Base-by-base conservation (phyloP, 129 eudicot genomes). In the Flaveria ramosissima region DNA sequence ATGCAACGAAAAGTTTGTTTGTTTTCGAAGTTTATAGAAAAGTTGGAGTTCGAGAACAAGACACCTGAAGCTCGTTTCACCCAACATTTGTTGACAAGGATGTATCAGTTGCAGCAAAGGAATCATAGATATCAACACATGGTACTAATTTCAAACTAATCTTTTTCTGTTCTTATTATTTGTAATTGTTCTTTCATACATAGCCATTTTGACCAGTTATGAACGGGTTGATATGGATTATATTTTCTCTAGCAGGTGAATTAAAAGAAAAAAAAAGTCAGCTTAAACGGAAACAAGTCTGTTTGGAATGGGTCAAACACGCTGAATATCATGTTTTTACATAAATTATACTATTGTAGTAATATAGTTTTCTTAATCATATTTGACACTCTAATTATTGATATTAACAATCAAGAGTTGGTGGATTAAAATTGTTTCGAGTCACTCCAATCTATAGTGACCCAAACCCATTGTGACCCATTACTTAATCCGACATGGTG, bases 11-110 rank as follows among this genome's bases (percentile, higher is more conserved):
- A 78, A 72, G 89, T 85, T 21, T 68, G 80, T 57, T 11, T 62
- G 6, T 87, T 85, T 72, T 78, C 83, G 3, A 36, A 59, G 51
- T 72, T 89, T 6, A 21, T 89, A 20, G 32, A 84, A 45, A 76
- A 39, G 41, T 73, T 92, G 71, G 51, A 71, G 16, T 47, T 19
- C 56, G 70, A 68, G 24, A 87, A 76, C 68, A 80, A 63, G 83
- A 89, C 91, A 5, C 89, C 93, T 2, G 93, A 92, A 77, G 85
- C 77, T 7, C 70, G 4, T 15, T 92, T 92, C 78, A 82, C 84
- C 17, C 62, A 69, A 76, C 86, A 79, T 42, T 70, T 89, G 47
- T 39, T 92, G 20, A 80, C 82, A 36, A 83, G 78, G 67, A 72
- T 92, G 60, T 88, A 67, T 16, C 76, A 39, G 46, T 73, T 92